Evolutionary conservation across 306 rosid species (phyloP), one percentile per base, ranked within the genome.

Genomic region (Vigna hirtella): DNA sequence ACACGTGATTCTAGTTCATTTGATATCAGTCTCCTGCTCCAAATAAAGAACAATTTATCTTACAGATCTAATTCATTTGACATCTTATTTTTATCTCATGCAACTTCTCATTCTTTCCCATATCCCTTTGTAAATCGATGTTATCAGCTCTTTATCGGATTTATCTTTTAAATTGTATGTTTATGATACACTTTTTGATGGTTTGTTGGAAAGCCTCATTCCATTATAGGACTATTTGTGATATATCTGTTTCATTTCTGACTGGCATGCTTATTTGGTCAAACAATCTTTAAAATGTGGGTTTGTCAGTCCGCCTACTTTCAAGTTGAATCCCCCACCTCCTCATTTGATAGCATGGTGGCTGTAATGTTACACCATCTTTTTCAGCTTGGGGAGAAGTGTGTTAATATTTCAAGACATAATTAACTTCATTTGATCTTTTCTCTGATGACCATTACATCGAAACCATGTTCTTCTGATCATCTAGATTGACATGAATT

Each of bases 21-120:
- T 79, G 34, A n/a, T 40, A 55, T 55, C 16, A 68, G 7, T 80
- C 6, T 38, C 16, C 9, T 80, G 81, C 36, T 22, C 49, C 34
- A 18, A 17, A 42, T 17, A 50, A 58, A 47, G 32, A 64, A 14
- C 30, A 64, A 69, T 48, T 69, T 50, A 40, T 15, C 56, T 13
- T 62, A 17, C 16, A 0, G 12, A 57, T 34, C 45, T 70, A 16
- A 56, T 40, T 52, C 28, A 15, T 70, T 58, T 78, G 7, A 18
- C 20, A 36, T 62, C 28, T 61, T 22, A 20, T 20, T 38, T 50
- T 8, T 50, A 11, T 70, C 20, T 24, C 32, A 4, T 70, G 26
- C 53, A 14, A 55, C 32, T 20, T 56, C 34, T 43, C 53, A 77
- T 53, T 43, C 12, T 28, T 50, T 17, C 49, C 15, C 49, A 11